A percentile compares a stretch with the other conserved stretches of the same genome.
These are phyloP conservation scores for Cubamyces lactineus DNA, from an alignment of 768 basidiomycete genomes.

Conservation along the genomic window DNA sequence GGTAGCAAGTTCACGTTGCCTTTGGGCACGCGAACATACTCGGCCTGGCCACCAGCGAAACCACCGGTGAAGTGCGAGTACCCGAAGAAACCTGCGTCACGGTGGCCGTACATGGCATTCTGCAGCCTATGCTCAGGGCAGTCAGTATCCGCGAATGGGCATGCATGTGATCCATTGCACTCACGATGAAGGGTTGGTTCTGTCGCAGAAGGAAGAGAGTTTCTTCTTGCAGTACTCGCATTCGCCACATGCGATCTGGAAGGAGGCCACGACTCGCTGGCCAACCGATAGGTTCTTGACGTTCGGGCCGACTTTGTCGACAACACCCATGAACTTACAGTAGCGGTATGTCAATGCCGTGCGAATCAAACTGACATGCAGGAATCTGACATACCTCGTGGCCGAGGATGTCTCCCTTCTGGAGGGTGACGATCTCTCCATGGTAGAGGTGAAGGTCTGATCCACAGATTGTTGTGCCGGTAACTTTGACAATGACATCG, in stretches of 20 bases:
- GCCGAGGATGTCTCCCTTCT: constrained; percentile 76
- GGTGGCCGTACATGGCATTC: constrained; percentile 64
- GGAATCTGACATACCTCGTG: constrained; percentile 52
- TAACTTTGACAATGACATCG: constrained; percentile 76
- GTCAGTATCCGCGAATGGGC: neutral
- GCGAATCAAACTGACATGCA: neutral
- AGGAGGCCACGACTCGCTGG: constrained; percentile 76
- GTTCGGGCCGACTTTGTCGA: constrained; percentile 65
- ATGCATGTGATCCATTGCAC: constrained; percentile 30
- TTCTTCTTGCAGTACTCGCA: constrained; percentile 77
- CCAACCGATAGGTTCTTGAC: constrained; percentile 64
- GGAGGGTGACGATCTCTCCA: constrained; percentile 67
- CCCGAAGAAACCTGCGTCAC: constrained; percentile 73
- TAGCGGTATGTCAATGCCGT: neutral
- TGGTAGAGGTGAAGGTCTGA: constrained; percentile 69
- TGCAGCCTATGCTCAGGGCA: constrained; percentile 42
- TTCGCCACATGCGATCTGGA: constrained; percentile 77
- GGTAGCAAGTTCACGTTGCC: constrained; percentile 74
- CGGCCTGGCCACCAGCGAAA: constrained; percentile 76
- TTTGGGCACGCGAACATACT: constrained; percentile 72
- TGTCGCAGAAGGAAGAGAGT: constrained; percentile 71
- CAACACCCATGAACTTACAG: constrained; percentile 63
- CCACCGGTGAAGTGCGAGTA: constrained; percentile 76
- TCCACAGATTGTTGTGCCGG: constrained; percentile 63
- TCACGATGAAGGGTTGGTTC: constrained; percentile 67